Evolutionary conservation across 2,329 filamentous ascomycete genomes (phyloP).

Genomic region (Fusarium nanum): DNA sequence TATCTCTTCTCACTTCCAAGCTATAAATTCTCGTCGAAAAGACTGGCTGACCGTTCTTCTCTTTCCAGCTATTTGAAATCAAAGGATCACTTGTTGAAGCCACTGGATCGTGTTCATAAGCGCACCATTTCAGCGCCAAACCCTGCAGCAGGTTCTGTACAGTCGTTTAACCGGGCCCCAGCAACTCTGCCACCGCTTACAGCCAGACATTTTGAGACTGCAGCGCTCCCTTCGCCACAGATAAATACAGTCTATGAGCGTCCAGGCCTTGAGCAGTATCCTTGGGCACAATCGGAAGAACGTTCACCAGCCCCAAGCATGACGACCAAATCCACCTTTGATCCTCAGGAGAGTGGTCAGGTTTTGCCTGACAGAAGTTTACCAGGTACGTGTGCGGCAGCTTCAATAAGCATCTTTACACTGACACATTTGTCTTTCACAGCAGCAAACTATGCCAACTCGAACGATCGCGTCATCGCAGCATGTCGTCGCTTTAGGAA

Average conservation of each 20-base stretch:
- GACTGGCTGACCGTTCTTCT: constrained; percentile 22
- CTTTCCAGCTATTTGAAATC: constrained; percentile 23
- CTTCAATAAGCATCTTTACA: not conserved
- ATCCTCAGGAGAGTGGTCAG: constrained; percentile 12
- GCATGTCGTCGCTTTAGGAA: constrained; percentile 33
- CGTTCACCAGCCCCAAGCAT: constrained; percentile 24
- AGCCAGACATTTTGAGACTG: constrained; percentile 27
- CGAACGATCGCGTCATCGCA: constrained; percentile 38
- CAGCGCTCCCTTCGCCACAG: constrained; percentile 30
- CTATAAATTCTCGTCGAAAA: constrained; percentile 14
- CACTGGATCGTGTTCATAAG: constrained; percentile 56
- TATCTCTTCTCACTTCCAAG: not conserved
- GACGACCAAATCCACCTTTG: constrained; percentile 22
- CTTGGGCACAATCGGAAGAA: constrained; percentile 24
- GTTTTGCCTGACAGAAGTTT: constrained; percentile 15
- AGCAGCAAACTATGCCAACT: constrained; percentile 13
- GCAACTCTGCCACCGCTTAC: constrained; percentile 37
- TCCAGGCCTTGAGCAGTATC: constrained; percentile 26
- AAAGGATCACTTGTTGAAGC: constrained; percentile 27
- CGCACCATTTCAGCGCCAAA: constrained; percentile 63
- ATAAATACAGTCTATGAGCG: constrained; percentile 26
- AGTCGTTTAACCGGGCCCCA: constrained; percentile 35
- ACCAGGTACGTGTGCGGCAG: constrained; percentile 15
- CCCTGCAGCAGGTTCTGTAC: constrained; percentile 48
- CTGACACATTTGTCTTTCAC: constrained; percentile 12